Evolutionary conservation across 495 filamentous ascomycete species (phyloP), one percentile per base, ranked within the genome.

Genomic region (Neurospora sp.): DNA sequence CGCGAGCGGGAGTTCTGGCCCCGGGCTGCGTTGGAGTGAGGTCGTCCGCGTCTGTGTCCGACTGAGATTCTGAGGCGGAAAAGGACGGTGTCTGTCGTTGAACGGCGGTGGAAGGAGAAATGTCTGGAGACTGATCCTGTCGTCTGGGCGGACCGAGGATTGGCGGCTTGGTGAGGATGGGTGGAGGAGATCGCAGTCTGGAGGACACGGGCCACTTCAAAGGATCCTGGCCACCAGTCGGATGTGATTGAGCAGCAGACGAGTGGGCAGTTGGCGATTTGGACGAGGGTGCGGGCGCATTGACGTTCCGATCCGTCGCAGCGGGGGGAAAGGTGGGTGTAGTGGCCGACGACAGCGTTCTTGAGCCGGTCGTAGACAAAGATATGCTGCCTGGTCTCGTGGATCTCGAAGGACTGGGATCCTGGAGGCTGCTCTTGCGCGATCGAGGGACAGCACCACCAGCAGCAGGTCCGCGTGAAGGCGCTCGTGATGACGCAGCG

Each of bases 121-220:
- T 74, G 69, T 75, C 79, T 70, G 80, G 76, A 70, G 79, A 84
- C 74, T 80, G 79, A 20, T 88, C 84, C 74, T 75, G 72, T 74
- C 84, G 83, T 54, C 85, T 82, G 44, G 85, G 83, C 59, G 83
- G 85, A 35, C 74, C 78, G 69, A 79, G 74, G 71, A 81, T 84
- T 31, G 82, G 54, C 27, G 27, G 82, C 40, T 74, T 84, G 72
- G 78, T 84, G 73, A 85, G 82, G 62, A 81, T 80, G 70, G 90
- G 91, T 12, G 92, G 91, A 41, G 91, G 91, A 8, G 91, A 92
- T 79, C 88, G 89, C 69, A 92, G 77, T 74, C 91, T 84, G 11
- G 90, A 90, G 37, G 89, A 91, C 72, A 88, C 82, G 35, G 90
- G 90, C 88, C 91, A 91, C 81, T 62, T 62, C 27, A 62, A 62